Percentiles rank a stretch among this genome's conserved stretches.
phyloP scores from a whole-genome alignment of 768 basidiomycete species.

The Kwoniella mangroviensis region DNA sequence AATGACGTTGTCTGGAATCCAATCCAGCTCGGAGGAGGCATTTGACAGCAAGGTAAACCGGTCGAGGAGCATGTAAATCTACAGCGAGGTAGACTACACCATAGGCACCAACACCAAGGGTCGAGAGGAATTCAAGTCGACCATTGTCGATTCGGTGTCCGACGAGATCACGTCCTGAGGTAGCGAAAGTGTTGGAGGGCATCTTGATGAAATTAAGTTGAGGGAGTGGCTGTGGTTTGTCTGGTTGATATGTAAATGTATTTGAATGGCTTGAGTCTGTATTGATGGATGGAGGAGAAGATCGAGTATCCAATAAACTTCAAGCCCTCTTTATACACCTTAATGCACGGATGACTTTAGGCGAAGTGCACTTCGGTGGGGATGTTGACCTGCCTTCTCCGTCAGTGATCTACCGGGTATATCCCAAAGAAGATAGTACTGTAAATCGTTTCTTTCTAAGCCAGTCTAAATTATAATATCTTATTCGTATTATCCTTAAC shows the following conservation, averaged over 20 bases:
- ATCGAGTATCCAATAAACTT: background rate
- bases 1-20: conserved; percentile 68
- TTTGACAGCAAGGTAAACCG: conserved; percentile 81
- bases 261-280: conserved; percentile 6
- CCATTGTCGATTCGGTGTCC: conserved; percentile 84
- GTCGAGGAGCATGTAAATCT: conserved; percentile 62
- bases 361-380: background rate
- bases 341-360: background rate
- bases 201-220: conserved; percentile 25
- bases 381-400: conserved; percentile 23
- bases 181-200: conserved; percentile 53
- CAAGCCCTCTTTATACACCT: conserved; percentile 20
- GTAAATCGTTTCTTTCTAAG: background rate
- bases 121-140: conserved; percentile 76
- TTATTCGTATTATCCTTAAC: background rate
- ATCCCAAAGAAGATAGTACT: background rate
- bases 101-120: conserved; percentile 91
- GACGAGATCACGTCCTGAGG: conserved; percentile 56
- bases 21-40: conserved; percentile 69
- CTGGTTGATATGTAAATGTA: background rate
- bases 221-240: background rate
- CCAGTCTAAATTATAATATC: conserved; percentile 17
- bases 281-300: conserved; percentile 15
- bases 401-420: background rate
- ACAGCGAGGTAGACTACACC: conserved; percentile 92